Conservation (phyloP, 2,329 filamentous ascomycete species). For the Ascochyta rabiei region DNA sequence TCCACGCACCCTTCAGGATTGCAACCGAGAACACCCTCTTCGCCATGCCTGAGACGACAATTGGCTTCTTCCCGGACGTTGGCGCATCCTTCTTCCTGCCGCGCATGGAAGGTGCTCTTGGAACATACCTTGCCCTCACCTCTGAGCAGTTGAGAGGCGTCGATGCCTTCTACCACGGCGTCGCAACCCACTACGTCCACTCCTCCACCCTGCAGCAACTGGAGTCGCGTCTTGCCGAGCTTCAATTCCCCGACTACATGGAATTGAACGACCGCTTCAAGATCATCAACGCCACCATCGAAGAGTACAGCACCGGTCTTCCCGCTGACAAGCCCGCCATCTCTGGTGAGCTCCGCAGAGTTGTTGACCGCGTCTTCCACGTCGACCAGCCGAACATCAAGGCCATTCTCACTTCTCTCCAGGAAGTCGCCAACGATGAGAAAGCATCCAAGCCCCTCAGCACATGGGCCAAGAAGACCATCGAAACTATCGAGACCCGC, state of each 20-base stretch:
- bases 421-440: constrained; percentile 50
- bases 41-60: constrained; percentile 98
- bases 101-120: constrained; percentile 81
- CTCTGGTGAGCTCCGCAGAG: constrained; percentile 71
- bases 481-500: constrained; percentile 74
- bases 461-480: constrained; percentile 79
- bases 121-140: constrained; percentile 92
- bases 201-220: constrained; percentile 82
- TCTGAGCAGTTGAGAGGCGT: constrained; percentile 81
- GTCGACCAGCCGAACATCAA: constrained; percentile 64
- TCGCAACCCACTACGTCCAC: constrained; percentile 96
- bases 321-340: constrained; percentile 64
- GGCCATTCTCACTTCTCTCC: constrained; percentile 73
- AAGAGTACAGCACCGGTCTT: constrained; percentile 87
- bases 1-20: constrained; percentile 95
- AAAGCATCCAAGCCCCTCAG: constrained; percentile 54
- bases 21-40: constrained; percentile 95
- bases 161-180: constrained; percentile 86
- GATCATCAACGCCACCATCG: constrained; percentile 84
- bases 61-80: constrained; percentile 98
- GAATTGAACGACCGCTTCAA: constrained; percentile 65
- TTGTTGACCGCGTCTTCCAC: constrained; percentile 74
- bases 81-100: constrained; percentile 96
- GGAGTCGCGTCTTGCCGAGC: constrained; percentile 83
- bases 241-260: constrained; percentile 83